These are phyloP conservation scores for Talaromyces sp. DNA, from an alignment of 2,329 filamentous ascomycete species.

Conservation along the genomic window DNA sequence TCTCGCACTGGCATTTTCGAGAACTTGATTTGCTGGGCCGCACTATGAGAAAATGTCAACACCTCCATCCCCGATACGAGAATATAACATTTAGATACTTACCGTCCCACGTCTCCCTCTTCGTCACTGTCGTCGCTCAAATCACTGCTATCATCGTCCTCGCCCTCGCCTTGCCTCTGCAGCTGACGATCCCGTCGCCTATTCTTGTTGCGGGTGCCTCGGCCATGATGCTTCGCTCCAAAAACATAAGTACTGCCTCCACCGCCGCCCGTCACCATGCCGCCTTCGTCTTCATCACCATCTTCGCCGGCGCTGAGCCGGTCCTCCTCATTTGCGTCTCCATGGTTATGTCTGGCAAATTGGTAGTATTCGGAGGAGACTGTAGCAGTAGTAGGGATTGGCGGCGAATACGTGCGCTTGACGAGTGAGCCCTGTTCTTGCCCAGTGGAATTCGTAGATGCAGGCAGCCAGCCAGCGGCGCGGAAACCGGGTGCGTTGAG, in stretches of 20 bases:
- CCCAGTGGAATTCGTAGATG: conserved; percentile 26
- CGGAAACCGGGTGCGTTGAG: conserved; percentile 61
- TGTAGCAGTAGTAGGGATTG: conserved; percentile 54
- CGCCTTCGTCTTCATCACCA: conserved; percentile 57
- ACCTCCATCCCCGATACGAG: neutral
- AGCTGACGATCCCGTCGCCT: conserved; percentile 37
- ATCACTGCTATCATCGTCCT: conserved; percentile 62
- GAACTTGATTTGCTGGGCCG: conserved; percentile 89
- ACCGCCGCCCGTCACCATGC: conserved; percentile 55
- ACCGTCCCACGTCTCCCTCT: conserved; percentile 44
- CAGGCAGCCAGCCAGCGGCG: conserved; percentile 54
- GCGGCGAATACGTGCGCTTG: conserved; percentile 61
- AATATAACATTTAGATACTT: conserved; percentile 5
- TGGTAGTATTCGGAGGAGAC: conserved; percentile 59
- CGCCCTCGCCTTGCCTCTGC: conserved; percentile 49
- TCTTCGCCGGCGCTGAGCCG: conserved; percentile 35
- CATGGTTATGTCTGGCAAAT: conserved; percentile 31
- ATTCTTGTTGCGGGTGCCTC: conserved; percentile 26
- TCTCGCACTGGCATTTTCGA: conserved; percentile 87
- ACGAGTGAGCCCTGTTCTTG: conserved; percentile 39
- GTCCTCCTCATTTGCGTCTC: conserved; percentile 20
- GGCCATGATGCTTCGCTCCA: conserved; percentile 36
- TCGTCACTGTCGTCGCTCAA: conserved; percentile 63
- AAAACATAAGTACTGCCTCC: conserved; percentile 50
- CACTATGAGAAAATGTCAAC: conserved; percentile 40